phyloP scores from a whole-genome alignment of 2,329 filamentous ascomycete species.

The Curvularia lunata region DNA sequence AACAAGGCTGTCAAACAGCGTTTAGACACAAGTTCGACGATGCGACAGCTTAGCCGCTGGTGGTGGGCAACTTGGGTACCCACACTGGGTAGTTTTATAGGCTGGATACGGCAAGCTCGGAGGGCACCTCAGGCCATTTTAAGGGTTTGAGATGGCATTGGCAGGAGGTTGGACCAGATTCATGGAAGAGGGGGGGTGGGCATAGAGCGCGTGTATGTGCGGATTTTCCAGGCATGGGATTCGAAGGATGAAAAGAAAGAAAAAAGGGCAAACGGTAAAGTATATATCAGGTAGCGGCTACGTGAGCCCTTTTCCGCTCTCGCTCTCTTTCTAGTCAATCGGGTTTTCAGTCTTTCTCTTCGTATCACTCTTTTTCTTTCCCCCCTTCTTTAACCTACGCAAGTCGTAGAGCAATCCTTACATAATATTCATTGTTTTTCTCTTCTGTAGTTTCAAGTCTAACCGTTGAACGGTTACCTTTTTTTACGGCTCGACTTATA shows the following conservation, averaged over 20 bases:
- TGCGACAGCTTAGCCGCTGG: slow-evolving; percentile 26
- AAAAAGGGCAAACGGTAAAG: background rate
- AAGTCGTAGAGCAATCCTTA: slow-evolving; percentile 36
- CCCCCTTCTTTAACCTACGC: slow-evolving; percentile 14
- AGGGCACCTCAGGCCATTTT: slow-evolving; percentile 10
- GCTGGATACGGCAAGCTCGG: slow-evolving; percentile 21
- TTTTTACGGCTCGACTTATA: slow-evolving; percentile 2
- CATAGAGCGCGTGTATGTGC: slow-evolving; percentile 4
- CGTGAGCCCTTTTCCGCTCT: background rate
- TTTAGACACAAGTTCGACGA: slow-evolving; percentile 8
- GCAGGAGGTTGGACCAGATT: background rate
- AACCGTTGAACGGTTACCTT: slow-evolving; percentile 36
- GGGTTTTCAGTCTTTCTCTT: slow-evolving; percentile 13
- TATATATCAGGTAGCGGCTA: slow-evolving; percentile 6
- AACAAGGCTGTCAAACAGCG: slow-evolving; percentile 27
- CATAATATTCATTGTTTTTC: slow-evolving; percentile 13
- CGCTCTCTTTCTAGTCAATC: background rate
- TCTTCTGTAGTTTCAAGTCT: slow-evolving; percentile 4
- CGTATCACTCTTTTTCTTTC: slow-evolving; percentile 23
- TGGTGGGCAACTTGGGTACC: slow-evolving; percentile 7
- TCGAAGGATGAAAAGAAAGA: background rate
- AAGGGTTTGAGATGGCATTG: slow-evolving; percentile 8
- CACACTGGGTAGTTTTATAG: slow-evolving; percentile 21
- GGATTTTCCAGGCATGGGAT: background rate
- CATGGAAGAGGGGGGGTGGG: background rate